Percentiles rank a stretch among this genome's conserved stretches.
These are phyloP conservation scores for Tinospora cordifolia DNA, from an alignment of 164 flowering plant genomes.

Conservation along the genomic window DNA sequence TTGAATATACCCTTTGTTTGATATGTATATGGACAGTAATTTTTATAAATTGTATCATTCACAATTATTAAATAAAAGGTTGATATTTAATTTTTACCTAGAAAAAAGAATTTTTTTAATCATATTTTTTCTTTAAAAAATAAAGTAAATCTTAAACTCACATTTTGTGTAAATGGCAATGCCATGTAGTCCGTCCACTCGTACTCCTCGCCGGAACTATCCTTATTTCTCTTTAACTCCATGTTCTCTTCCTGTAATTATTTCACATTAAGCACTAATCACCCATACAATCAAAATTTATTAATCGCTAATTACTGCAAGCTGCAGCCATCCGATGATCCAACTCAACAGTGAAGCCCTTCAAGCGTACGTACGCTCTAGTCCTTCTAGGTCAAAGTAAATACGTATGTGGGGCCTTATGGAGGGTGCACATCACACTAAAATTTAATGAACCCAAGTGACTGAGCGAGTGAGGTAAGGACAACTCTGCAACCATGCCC, in stretches of 20 bases:
- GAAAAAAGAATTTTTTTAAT: no score
- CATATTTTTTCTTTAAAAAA: no score
- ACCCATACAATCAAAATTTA: no score
- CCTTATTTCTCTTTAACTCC: slow-evolving; percentile 64
- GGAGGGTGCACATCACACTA: background rate
- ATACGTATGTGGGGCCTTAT: background rate
- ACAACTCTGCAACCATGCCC: background rate
- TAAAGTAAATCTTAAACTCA: slow-evolving; percentile 25
- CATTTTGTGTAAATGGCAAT: slow-evolving; percentile 87
- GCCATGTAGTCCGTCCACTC: slow-evolving; percentile 84
- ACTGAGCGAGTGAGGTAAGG: background rate
- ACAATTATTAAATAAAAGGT: no score
- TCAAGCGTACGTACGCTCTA: background rate
- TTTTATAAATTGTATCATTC: no score
- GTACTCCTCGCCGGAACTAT: slow-evolving; percentile 30
- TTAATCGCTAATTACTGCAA: no score
- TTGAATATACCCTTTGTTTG: no score
- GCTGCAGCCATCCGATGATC: no score
- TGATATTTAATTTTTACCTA: no score
- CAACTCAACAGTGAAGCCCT: no score
- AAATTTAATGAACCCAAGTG: background rate
- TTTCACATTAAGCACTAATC: background rate
- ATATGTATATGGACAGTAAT: no score
- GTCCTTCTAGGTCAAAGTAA: background rate
- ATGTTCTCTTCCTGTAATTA: slow-evolving; percentile 71